phyloP scores from a whole-genome alignment of 257 asterid genomes.

The Ajuga chamaepitys region DNA sequence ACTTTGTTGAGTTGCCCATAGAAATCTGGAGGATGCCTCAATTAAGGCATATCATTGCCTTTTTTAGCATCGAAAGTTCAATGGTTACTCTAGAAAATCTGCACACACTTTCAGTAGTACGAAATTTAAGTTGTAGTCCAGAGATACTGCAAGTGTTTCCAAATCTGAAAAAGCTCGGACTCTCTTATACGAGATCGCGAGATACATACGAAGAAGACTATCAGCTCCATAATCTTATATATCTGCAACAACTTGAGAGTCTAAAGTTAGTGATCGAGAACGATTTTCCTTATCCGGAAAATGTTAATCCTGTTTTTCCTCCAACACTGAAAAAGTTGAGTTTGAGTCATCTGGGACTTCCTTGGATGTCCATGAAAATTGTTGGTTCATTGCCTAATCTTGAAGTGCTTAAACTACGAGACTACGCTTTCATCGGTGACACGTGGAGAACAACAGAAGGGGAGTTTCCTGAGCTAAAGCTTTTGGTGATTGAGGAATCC shows the following conservation, averaged over 20 bases:
- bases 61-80: background rate
- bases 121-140: background rate
- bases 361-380: too few species aligned
- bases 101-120: background rate
- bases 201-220: background rate
- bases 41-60: background rate
- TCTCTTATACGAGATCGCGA: background rate
- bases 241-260: background rate
- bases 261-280: too few species aligned
- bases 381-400: too few species aligned
- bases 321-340: too few species aligned
- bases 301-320: too few species aligned
- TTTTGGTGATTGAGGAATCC: too few species aligned
- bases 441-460: too few species aligned
- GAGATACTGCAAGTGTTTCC: background rate
- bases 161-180: background rate
- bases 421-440: too few species aligned
- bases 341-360: too few species aligned
- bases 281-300: too few species aligned
- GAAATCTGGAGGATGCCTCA: constrained; percentile 8
- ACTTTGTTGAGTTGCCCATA: background rate
- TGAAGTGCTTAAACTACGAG: too few species aligned
- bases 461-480: too few species aligned
- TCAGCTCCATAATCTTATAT: constrained; percentile 4
- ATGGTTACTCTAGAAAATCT: background rate